phyloP scores from a whole-genome alignment of 202 grass and related monocot genomes.

The Alloteropsis angusta region DNA sequence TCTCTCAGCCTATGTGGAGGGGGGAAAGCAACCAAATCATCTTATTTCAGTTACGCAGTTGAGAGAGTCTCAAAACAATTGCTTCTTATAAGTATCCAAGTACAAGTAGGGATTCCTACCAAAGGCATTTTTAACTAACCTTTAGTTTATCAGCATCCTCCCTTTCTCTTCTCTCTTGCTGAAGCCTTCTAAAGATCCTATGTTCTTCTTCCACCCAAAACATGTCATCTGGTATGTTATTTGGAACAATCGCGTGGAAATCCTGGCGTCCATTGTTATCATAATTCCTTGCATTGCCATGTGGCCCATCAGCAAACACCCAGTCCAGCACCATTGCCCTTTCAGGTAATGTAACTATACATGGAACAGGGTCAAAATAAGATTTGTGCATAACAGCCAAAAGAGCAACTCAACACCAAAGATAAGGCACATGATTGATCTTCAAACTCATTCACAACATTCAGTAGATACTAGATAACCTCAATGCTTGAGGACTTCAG shows the following conservation, averaged over 20 bases:
- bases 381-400: neutral
- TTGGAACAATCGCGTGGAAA: slow-evolving; percentile 78
- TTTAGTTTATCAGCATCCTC: slow-evolving; percentile 49
- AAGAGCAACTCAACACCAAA: slow-evolving; percentile 3
- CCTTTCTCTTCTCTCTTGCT: slow-evolving; percentile 58
- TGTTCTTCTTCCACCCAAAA: slow-evolving; percentile 83
- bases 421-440: neutral
- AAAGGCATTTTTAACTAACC: slow-evolving; percentile 34
- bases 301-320: slow-evolving; percentile 81
- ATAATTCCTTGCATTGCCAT: slow-evolving; percentile 59
- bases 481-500: neutral
- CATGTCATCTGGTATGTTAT: slow-evolving; percentile 42
- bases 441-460: neutral
- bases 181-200: slow-evolving; percentile 63
- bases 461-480: neutral
- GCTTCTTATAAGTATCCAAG: neutral
- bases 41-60: neutral
- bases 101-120: neutral
- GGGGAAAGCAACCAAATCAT: slow-evolving; percentile 19
- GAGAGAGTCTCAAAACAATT: neutral
- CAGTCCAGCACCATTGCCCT: slow-evolving; percentile 63
- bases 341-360: slow-evolving; percentile 60
- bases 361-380: slow-evolving; percentile 13
- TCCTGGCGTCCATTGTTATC: slow-evolving; percentile 72
- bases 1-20: slow-evolving; percentile 50